Base-by-base conservation (phyloP, 2,329 filamentous ascomycete genomes). In the Fusarium camptoceras region DNA sequence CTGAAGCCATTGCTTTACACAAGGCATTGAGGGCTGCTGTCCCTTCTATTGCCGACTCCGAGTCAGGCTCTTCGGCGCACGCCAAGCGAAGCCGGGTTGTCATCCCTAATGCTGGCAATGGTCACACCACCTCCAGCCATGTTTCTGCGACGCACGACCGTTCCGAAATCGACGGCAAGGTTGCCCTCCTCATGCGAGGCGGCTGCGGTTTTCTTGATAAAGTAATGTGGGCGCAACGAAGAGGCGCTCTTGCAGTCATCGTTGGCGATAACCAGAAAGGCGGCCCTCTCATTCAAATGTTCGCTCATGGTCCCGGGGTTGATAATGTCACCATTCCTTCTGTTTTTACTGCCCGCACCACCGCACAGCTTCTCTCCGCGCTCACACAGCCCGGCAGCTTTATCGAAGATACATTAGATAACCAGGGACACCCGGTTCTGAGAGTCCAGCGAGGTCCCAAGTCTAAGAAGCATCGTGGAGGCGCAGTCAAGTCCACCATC, bases 181-280 rank as follows among this genome's bases (percentile, higher is more conserved):
- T 99, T 49, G 96, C 97, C 4, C 84, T 99, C 55, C 85, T 99
- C 59, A 97, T 93, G 79, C 90, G 96, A 58, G 96, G 96, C 61
- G 96, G 95, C 10, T 99, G 96, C 79, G 96, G 96, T 8, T 99
- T 99, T 78, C 81, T 98, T 64, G 95, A 98, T 78, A 99, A 99
- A 81, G 94, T 96, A 69, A 95, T 97, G 83, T 99, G 96, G 96
- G 94, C 92, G 15, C 96, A 99, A 79, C 88, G 94, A 66, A 89
- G 96, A 76, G 96, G 96, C 25, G 96, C 92, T 22, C 87, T 94
- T 64, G 96, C 93, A 37, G 84, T 99, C 64, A 97, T 99, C 70
- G 94, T 99, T 5, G 96, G 96, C 27, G 96, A 99, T 79, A 92
- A 98, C 78, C 91, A 93, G 61, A 92, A 93, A 66, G 95, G 95